phyloP scores from a whole-genome alignment of 306 rosid genomes.

The Vigna hirtella region DNA sequence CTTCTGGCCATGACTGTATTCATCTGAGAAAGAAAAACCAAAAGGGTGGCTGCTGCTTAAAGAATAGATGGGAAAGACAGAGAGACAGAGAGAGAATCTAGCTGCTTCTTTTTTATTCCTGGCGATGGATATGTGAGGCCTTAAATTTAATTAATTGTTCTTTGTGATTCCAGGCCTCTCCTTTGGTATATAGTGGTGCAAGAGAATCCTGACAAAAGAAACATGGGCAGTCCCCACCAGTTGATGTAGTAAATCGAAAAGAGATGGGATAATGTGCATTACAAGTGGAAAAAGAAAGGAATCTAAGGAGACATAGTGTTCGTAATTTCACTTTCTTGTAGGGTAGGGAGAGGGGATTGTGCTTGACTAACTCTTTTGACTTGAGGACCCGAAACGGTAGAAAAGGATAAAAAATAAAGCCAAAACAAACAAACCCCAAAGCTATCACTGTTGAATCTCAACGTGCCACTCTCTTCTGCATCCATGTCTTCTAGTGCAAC shows the following conservation, averaged over 20 bases:
- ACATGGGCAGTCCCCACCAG: conserved; percentile 73
- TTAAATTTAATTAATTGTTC: conserved; percentile 47
- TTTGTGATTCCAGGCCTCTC: conserved; percentile 41
- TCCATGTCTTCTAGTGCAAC: conserved; percentile 44
- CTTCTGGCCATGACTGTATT: conserved; percentile 62
- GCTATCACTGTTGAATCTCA: conserved; percentile 45
- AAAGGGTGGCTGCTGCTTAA: conserved; percentile 39
- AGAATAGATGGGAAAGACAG: conserved; percentile 46
- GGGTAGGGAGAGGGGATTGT: conserved; percentile 53
- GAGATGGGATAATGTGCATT: conserved; percentile 44
- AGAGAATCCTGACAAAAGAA: conserved; percentile 88
- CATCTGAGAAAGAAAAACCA: conserved; percentile 54
- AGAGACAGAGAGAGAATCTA: conserved; percentile 38
- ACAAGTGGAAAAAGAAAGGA: conserved; percentile 64
- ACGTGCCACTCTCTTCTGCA: conserved; percentile 43
- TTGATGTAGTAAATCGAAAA: conserved; percentile 57
- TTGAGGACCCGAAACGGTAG: conserved; percentile 48
- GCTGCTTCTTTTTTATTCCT: conserved; percentile 43
- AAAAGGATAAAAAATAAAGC: conserved; percentile 38
- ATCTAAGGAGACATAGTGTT: conserved; percentile 72
- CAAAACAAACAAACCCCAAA: conserved; percentile 38
- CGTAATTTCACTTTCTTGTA: conserved; percentile 79
- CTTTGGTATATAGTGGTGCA: conserved; percentile 47
- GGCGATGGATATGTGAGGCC: conserved; percentile 46
- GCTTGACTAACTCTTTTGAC: conserved; percentile 81